Evolutionary conservation across 805 yeast genomes (phyloP), one percentile per base, ranked within the genome.

Genomic region (Metschnikowia colocasiae): DNA sequence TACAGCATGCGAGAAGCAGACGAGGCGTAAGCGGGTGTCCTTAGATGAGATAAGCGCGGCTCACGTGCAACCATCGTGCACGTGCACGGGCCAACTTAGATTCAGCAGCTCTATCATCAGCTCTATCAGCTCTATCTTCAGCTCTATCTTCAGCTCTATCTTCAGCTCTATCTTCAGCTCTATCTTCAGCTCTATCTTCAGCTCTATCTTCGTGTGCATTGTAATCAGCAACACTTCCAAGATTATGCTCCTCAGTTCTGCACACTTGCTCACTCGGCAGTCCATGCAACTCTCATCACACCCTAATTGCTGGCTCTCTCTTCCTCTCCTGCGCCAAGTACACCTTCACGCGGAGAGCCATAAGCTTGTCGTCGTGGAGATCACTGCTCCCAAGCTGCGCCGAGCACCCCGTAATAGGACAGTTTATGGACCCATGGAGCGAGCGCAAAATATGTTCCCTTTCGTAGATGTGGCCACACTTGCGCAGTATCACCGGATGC

Each of bases 401-500:
- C 7, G 67, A 62, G 58, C 88, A 83, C 16, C 82, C 84, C 25
- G 77, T 74, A 10, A 75, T 66, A 2, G 94, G 92, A 59, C 95
- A 87, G 16, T 51, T 42, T 32, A 63, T 64, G 18, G 58, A 22
- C 10, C 47, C 44, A 27, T 15, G 53, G 43, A 67, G 70, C 39
- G 58, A 68, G 16, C 61, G 63, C 9, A 52, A 40, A 1, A 85
- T 67, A 18, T 79, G 73, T 3, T 57, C 64, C 44, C 67, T 63
- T 54, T 85, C 91, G 58, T 75, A 85, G 0, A 79, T 78, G 64
- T 87, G 95, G 0, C 71, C 68, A 63, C 95, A 87, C 26, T 59
- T 63, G 22, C 56, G 63, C 2, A 84, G 78, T n/a, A 68, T 74
- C 56, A 78, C 69, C 0, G 95, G 94, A 3, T 64, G 65, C 19